Conservation (phyloP, 78 protist species). For the Emiliania huxleyi region DNA sequence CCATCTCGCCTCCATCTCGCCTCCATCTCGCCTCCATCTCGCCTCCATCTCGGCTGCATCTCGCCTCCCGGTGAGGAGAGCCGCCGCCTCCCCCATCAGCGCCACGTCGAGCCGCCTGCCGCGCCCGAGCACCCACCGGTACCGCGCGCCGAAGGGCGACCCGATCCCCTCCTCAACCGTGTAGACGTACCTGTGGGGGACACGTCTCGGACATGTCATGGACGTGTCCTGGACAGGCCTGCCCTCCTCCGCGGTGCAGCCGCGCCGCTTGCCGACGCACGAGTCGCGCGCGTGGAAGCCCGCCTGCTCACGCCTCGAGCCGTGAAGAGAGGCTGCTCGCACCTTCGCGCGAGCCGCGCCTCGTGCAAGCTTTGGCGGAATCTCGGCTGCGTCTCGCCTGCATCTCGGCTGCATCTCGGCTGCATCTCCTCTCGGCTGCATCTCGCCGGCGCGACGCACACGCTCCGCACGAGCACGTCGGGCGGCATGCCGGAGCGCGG, state of each 20-base stretch:
- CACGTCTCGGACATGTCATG: no score
- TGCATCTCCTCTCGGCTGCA: no score
- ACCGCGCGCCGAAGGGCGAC: neutral
- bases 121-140: neutral
- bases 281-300: neutral
- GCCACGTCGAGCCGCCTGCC: neutral
- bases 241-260: neutral
- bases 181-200: neutral
- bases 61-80: neutral
- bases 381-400: no score
- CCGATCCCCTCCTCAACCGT: neutral
- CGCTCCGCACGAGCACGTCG: neutral
- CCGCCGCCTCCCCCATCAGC: neutral
- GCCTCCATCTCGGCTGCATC: no score
- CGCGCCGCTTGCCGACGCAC: neutral
- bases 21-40: no score
- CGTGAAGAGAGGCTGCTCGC: no score
- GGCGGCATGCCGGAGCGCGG: neutral
- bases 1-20: no score
- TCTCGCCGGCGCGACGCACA: neutral
- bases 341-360: no score
- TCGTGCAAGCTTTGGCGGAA: no score
- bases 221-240: no score
- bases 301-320: no score
- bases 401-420: no score